phyloP scores from a whole-genome alignment of 108 stramenopile genomes.

The Ochromonas danica region DNA sequence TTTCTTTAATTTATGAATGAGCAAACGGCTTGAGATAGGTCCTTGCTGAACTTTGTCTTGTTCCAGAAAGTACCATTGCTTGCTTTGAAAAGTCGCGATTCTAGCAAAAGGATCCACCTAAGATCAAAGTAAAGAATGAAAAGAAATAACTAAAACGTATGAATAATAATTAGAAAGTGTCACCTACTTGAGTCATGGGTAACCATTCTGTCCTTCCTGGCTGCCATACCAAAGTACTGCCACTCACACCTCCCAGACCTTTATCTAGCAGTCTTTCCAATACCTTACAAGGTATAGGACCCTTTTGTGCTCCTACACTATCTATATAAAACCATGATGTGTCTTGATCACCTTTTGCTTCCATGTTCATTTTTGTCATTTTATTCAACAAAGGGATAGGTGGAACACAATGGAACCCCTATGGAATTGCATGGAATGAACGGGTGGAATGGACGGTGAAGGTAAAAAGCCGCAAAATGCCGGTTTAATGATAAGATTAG shows the following conservation, averaged over 20 bases:
- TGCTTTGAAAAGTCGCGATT: not conserved
- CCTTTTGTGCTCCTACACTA: not conserved
- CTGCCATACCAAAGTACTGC: constrained; percentile 48
- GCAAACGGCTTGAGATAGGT: not conserved
- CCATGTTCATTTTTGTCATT: too few relatives aligned
- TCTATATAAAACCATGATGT: constrained; percentile 35
- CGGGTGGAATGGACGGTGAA: too few relatives aligned
- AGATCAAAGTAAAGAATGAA: not conserved
- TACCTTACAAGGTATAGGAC: not conserved
- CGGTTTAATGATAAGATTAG: too few relatives aligned
- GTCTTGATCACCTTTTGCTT: too few relatives aligned
- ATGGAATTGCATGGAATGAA: too few relatives aligned
- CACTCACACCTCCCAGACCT: constrained; percentile 33
- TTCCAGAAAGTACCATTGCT: constrained; percentile 38
- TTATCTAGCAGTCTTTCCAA: constrained; percentile 12
- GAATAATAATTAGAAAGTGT: not conserved
- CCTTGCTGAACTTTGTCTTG: constrained; percentile 24
- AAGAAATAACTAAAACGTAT: not conserved
- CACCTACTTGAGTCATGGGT: constrained; percentile 38
- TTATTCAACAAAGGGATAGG: too few relatives aligned
- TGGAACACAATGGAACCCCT: too few relatives aligned
- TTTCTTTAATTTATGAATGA: constrained; percentile 29
- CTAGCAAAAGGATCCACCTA: constrained; percentile 11
- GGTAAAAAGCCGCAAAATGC: too few relatives aligned
- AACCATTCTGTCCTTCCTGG: constrained; percentile 52